A percentile compares a stretch with the other conserved stretches of the same genome.
Evolutionary conservation across 108 stramenopile species (phyloP).

Genomic region (Skeletonema marinoi): DNA sequence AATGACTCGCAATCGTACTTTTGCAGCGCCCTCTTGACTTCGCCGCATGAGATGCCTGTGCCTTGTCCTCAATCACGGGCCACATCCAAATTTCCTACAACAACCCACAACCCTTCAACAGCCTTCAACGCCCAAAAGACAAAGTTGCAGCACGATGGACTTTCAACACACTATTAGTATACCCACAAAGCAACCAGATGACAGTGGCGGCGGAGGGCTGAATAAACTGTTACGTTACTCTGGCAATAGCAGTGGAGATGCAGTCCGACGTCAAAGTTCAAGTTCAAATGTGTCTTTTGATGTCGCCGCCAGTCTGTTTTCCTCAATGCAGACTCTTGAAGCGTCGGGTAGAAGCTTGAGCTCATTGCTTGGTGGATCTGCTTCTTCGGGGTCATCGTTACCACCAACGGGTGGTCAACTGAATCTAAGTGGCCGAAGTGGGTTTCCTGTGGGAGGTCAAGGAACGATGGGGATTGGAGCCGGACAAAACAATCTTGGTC

Average conservation of each 20-base stretch:
- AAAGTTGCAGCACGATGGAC: neutral
- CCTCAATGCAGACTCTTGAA: conserved; percentile 21
- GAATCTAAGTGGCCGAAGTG: neutral
- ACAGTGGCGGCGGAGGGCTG: neutral
- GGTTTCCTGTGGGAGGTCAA: neutral
- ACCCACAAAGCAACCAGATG: neutral
- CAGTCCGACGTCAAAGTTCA: neutral
- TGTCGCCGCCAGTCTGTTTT: conserved; percentile 18
- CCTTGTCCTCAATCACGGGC: too few species aligned
- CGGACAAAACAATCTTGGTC: neutral
- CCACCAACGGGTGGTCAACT: neutral
- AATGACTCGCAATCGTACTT: too few species aligned
- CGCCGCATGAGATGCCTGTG: too few species aligned
- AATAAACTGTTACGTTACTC: neutral
- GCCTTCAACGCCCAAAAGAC: too few species aligned
- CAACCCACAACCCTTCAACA: too few species aligned
- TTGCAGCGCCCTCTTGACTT: too few species aligned
- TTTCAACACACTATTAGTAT: neutral
- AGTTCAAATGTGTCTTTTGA: conserved; percentile 15
- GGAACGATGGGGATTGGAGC: neutral
- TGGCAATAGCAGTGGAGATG: neutral
- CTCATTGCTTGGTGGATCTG: neutral
- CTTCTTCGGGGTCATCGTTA: neutral
- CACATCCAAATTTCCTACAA: too few species aligned
- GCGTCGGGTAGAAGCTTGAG: conserved; percentile 13